Evolutionary conservation across 345 rosid species (phyloP).

Genomic region (Gossypium longicalyx): DNA sequence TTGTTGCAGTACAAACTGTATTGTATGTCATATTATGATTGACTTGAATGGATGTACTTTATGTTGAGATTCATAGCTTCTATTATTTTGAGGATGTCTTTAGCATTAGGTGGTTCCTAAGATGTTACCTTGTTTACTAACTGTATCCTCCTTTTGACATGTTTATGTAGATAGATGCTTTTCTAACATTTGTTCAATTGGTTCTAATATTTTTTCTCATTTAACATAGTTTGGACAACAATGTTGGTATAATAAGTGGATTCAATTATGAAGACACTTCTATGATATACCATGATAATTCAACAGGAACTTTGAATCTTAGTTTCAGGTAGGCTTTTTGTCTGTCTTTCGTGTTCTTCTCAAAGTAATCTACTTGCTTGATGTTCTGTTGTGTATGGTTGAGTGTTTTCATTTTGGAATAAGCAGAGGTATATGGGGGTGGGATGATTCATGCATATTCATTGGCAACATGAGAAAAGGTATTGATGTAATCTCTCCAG

Average conservation of each 20-base stretch:
- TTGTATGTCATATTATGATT: background rate
- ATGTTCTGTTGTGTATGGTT: background rate
- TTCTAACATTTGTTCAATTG: too few species aligned
- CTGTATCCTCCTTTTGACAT: background rate
- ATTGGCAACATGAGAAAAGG: slow-evolving; percentile 51
- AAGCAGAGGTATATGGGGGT: slow-evolving; percentile 77
- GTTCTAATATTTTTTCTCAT: too few species aligned
- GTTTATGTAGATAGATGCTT: too few species aligned
- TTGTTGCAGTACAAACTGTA: background rate
- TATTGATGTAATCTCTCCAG: slow-evolving; percentile 59
- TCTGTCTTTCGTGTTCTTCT: background rate
- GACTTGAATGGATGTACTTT: background rate
- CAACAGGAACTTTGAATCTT: slow-evolving; percentile 65
- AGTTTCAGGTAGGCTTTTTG: slow-evolving; percentile 8
- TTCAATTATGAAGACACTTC: slow-evolving; percentile 40
- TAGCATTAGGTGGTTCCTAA: background rate
- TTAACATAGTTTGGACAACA: too few species aligned
- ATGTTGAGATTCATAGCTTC: background rate
- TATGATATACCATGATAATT: slow-evolving; percentile 53
- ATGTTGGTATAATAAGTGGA: slow-evolving; percentile 45
- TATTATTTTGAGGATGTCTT: background rate
- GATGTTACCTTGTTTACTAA: background rate
- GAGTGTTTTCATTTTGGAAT: background rate
- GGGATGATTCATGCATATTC: slow-evolving; percentile 80
- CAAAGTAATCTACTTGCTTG: background rate